These are phyloP conservation scores for Diaporthe amygdali DNA, from an alignment of 2,329 filamentous ascomycete species.

Conservation along the genomic window DNA sequence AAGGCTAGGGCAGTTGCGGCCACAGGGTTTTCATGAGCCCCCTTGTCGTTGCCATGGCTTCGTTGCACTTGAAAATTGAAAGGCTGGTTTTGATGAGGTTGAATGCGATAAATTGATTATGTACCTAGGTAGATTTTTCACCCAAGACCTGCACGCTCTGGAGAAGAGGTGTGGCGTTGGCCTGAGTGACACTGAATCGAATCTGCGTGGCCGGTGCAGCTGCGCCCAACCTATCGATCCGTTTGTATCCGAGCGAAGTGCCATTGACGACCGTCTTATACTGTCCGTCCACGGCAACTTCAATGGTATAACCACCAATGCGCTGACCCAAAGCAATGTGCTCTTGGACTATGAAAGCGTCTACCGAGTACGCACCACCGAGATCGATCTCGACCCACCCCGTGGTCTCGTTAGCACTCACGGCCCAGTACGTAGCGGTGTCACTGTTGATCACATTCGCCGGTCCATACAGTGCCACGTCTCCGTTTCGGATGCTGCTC, in stretches of 20 bases:
- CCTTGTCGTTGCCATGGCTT: too few relatives aligned
- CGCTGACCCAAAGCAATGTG: slow-evolving; percentile 36
- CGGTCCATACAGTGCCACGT: not conserved
- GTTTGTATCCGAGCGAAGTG: not conserved
- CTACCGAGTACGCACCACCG: slow-evolving; percentile 25
- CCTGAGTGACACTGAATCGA: not conserved
- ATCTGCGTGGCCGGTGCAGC: not conserved
- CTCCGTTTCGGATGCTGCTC: not conserved
- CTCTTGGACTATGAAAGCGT: slow-evolving; percentile 34
- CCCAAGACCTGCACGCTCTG: not conserved
- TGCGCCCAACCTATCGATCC: not conserved
- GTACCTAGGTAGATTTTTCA: not conserved
- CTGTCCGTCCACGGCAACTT: slow-evolving; percentile 12
- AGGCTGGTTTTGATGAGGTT: not conserved
- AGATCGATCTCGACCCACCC: slow-evolving; percentile 34
- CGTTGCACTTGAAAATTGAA: not conserved
- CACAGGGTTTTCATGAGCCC: too few relatives aligned
- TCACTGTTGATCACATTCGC: not conserved
- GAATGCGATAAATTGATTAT: not conserved
- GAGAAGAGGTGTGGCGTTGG: not conserved
- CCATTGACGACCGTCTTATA: not conserved
- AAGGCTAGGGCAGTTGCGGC: too few relatives aligned
- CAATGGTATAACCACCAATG: slow-evolving; percentile 34
- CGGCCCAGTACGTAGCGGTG: not conserved
- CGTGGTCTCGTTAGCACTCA: slow-evolving; percentile 8